Percentiles rank a stretch among this genome's conserved stretches.
Evolutionary conservation across 2,329 filamentous ascomycete genomes (phyloP).

Genomic region (Arachnopeziza araneosa): DNA sequence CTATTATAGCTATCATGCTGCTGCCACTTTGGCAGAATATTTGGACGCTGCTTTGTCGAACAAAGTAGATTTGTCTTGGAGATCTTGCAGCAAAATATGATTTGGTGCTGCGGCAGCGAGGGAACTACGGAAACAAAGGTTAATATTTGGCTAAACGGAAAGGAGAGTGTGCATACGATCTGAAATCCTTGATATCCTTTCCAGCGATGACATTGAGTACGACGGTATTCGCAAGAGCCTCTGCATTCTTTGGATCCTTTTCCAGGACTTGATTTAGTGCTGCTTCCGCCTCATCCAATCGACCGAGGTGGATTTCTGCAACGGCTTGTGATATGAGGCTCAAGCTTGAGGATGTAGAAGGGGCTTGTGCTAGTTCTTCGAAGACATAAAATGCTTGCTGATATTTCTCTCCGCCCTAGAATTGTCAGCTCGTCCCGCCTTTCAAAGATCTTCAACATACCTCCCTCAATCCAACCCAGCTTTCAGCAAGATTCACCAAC

Average conservation of each 20-base stretch:
- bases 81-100: conserved; percentile 67
- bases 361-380: conserved; percentile 87
- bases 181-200: conserved; percentile 59
- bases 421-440: conserved; percentile 24
- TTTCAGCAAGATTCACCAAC: conserved; percentile 89
- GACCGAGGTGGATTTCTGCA: conserved; percentile 83
- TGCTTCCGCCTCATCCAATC: conserved; percentile 81
- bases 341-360: conserved; percentile 69
- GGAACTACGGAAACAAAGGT: conserved; percentile 35
- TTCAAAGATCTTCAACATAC: conserved; percentile 43
- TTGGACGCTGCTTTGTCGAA: conserved; percentile 85
- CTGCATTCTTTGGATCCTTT: conserved; percentile 64
- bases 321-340: conserved; percentile 84
- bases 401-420: conserved; percentile 86
- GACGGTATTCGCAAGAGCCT: conserved; percentile 76
- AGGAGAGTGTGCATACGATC: background rate
- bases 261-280: conserved; percentile 76
- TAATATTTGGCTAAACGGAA: background rate
- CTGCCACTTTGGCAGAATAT: conserved; percentile 71
- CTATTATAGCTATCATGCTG: conserved; percentile 22
- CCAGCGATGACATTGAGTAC: conserved; percentile 75
- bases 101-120: conserved; percentile 55
- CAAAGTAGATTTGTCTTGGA: conserved; percentile 77
- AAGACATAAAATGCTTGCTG: conserved; percentile 97
- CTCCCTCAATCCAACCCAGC: conserved; percentile 85